These are phyloP conservation scores for Neocucurbitaria cava DNA, from an alignment of 2,329 filamentous ascomycete species.

Conservation along the genomic window DNA sequence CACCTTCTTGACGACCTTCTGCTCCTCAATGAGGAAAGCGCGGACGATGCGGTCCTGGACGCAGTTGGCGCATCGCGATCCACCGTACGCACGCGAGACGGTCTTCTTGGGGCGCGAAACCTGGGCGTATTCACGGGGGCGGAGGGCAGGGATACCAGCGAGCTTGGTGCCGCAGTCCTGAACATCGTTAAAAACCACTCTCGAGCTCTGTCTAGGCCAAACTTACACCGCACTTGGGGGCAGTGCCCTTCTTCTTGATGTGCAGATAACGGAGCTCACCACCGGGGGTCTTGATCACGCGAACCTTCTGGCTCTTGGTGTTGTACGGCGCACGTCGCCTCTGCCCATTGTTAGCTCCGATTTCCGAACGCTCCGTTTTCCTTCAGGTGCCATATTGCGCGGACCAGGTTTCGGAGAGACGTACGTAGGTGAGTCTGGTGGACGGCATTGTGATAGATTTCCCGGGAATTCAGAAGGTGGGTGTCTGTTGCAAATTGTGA, in stretches of 20 bases:
- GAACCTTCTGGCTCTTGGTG: conserved; percentile 96
- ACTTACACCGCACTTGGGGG: conserved; percentile 80
- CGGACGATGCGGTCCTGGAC: conserved; percentile 97
- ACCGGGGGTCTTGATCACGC: conserved; percentile 78
- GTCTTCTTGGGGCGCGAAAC: conserved; percentile 99
- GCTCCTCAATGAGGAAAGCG: conserved; percentile 99
- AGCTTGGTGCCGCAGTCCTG: conserved; percentile 99
- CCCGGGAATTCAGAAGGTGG: conserved; percentile 43
- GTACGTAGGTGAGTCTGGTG: conserved; percentile 64
- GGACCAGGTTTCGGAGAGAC: conserved; percentile 37
- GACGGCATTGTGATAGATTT: conserved; percentile 59
- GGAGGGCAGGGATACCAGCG: conserved; percentile 95
- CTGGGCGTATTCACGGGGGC: conserved; percentile 95
- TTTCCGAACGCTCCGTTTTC: conserved; percentile 8
- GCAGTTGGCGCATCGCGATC: conserved; percentile 97
- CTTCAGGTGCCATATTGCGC: conserved; percentile 11
- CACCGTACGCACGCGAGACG: conserved; percentile 95
- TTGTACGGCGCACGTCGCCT: conserved; percentile 78
- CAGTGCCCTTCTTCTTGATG: conserved; percentile 99
- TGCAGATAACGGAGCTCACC: conserved; percentile 95
- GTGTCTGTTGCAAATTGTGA: conserved; percentile 38
- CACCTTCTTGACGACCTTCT: conserved; percentile 99
- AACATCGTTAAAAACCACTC: conserved; percentile 31
- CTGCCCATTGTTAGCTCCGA: conserved; percentile 51
- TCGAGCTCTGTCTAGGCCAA: not conserved